Evolutionary conservation across 1,284 basidiomycete species (phyloP), one percentile per base, ranked within the genome.

Genomic region (Sporisorium iseilematis-ciliati): DNA sequence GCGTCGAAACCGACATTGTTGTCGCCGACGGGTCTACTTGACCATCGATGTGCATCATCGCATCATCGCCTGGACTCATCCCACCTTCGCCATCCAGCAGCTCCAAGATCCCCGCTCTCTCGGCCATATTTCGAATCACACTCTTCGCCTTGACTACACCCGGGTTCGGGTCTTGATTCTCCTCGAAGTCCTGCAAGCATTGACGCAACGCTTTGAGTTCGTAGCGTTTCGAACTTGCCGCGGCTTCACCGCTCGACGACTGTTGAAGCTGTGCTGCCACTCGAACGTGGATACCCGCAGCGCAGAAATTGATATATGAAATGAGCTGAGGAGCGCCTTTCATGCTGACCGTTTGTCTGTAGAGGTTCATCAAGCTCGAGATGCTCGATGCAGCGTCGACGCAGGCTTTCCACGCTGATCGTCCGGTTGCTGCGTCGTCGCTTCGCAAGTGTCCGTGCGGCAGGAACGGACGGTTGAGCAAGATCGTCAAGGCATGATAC

Each of bases 391-490:
- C 82, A 3, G 82, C 81, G 11, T 75, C 69, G n/a, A 77, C 79
- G 52, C 82, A 84, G 3, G 68, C 51, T 14, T 68, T 64, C 82
- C 82, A 84, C 33, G 77, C 63, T 7, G 65, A 74, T 21, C 64
- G 56, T 7, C 70, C 65, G 14, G 75, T 45, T 16, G 59, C 57
- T 6, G 69, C 54, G 48, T 68, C 68, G 25, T 72, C 67, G 43
- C 57, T 51, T 35, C 64, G 63, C 18, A 62, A 25, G 48, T 67
- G 69, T 2, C 77, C 69, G 23, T 75, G 68, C 33, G 82, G 79
- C 12, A 85, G 69, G 48, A 84, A 83, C 1, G 83, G 83, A 3
- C 82, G 78, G 52, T 85, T 81, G 3, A 85, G 65, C 40, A 85
- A 58, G 26, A 79, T 84, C 23, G 78, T 75, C 42, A 83, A 48